Evolutionary conservation across 2,329 filamentous ascomycete species (phyloP).

Genomic region (Mycosphaerelloides madeirae): DNA sequence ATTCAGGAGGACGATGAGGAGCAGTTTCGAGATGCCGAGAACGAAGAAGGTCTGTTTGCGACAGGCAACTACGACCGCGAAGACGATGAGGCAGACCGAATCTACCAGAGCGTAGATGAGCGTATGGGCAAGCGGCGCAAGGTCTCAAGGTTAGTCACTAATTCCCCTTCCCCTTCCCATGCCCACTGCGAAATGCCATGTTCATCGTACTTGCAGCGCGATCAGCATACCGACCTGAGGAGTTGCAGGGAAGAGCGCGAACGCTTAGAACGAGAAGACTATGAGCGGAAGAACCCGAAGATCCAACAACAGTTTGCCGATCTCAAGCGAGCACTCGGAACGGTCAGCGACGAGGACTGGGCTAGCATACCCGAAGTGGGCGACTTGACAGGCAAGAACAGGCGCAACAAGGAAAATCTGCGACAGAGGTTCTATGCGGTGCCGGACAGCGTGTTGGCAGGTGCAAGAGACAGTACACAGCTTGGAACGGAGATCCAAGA

Average conservation of each 20-base stretch:
- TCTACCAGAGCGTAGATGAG: slow-evolving; percentile 93
- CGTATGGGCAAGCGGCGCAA: slow-evolving; percentile 90
- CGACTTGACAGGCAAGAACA: slow-evolving; percentile 91
- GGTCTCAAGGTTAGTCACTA: slow-evolving; percentile 70
- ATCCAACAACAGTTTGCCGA: slow-evolving; percentile 98
- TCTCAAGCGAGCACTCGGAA: slow-evolving; percentile 81
- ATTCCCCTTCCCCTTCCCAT: slow-evolving; percentile 17
- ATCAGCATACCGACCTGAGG: slow-evolving; percentile 71
- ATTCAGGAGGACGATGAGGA: slow-evolving; percentile 72
- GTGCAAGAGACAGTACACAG: slow-evolving; percentile 73
- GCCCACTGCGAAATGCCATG: slow-evolving; percentile 24
- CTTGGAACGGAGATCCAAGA: slow-evolving; percentile 85
- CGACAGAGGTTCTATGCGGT: slow-evolving; percentile 89
- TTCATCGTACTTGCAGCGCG: slow-evolving; percentile 37
- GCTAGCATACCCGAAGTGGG: slow-evolving; percentile 91
- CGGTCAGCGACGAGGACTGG: slow-evolving; percentile 94
- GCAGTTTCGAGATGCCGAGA: slow-evolving; percentile 92
- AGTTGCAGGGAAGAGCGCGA: slow-evolving; percentile 86
- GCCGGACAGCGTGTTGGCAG: slow-evolving; percentile 88
- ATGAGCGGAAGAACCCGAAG: slow-evolving; percentile 96
- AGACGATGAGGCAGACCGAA: slow-evolving; percentile 93
- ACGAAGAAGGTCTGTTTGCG: slow-evolving; percentile 91
- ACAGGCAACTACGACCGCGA: slow-evolving; percentile 95
- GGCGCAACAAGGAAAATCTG: slow-evolving; percentile 75
- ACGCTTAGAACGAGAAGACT: slow-evolving; percentile 83